Conservation (phyloP, 345 rosid genomes). For the Garcia nutans region DNA sequence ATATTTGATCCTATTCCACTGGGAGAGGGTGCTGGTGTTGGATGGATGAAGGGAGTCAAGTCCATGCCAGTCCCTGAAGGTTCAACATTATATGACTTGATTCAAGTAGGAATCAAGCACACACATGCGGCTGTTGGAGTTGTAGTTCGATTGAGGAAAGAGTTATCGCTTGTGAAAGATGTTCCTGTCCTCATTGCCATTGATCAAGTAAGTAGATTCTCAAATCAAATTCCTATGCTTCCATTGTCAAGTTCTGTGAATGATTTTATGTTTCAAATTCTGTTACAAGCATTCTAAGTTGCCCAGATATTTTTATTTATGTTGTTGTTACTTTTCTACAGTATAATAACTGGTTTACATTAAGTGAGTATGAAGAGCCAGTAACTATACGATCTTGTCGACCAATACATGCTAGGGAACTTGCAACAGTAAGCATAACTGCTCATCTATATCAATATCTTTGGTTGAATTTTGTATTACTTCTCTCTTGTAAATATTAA, state of each 20-base stretch:
- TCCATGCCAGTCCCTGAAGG: constrained; percentile 63
- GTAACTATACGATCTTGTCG: constrained; percentile 63
- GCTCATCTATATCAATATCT: neutral
- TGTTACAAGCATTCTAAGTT: neutral
- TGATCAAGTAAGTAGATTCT: constrained; percentile 70
- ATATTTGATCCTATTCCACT: constrained; percentile 69
- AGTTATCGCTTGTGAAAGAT: constrained; percentile 83
- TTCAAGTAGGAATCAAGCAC: constrained; percentile 72
- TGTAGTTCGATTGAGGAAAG: constrained; percentile 77
- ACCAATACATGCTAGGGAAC: constrained; percentile 85
- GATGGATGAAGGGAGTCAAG: constrained; percentile 75
- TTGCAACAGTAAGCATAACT: constrained; percentile 63
- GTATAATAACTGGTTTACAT: constrained; percentile 96
- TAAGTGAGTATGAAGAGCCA: constrained; percentile 92
- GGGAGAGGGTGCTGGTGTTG: constrained; percentile 95
- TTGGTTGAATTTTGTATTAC: neutral
- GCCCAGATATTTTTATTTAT: constrained; percentile 15
- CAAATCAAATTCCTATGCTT: neutral
- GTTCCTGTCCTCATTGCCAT: constrained; percentile 86
- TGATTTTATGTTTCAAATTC: neutral
- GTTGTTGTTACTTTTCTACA: constrained; percentile 37
- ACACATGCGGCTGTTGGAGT: constrained; percentile 86
- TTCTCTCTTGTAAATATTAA: neutral
- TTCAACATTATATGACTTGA: constrained; percentile 70
- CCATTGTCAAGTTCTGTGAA: neutral